Evolutionary conservation across 2,329 filamentous ascomycete species (phyloP), one percentile per base, ranked within the genome.

Genomic region (Alternaria dauci): DNA sequence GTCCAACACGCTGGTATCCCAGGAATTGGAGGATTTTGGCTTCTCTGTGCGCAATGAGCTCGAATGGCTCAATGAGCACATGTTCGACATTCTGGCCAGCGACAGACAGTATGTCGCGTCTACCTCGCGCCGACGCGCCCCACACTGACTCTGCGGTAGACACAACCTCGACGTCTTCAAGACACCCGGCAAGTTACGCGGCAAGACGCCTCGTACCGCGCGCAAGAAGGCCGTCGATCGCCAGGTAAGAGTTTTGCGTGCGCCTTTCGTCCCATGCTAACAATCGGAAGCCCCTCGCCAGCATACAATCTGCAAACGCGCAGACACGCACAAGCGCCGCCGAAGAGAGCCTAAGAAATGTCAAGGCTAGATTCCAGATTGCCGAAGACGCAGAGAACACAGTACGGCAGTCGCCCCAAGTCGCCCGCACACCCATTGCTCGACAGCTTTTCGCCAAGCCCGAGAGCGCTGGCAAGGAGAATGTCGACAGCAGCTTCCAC

Each of bases 61-160:
- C 74, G 94, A 98, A 77, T 99, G 95, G 95, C 84, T 99, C 71
- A 98, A 99, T 75, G 95, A 98, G 81, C 95, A 99, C 79, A 97
- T 99, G 94, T 88, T 88, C 51, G 93, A 96, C 65, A 92, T 99
- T 73, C 96, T 98, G 77, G 90, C 89, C 72, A 89, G 90, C 71
- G 91, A 93, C 74, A 88, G 94, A 80, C 87, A 93, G 95, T 97
- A 87, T 73, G 91, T 86, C 57, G 63, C 59, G 62, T 54, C 55
- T 53, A 36, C 52, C 46, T 20, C 51, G 38, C 34, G 28, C 8
- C n/a, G 28, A 52, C 58, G 53, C 65, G 55, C 46, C 26, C 9
- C 23, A 32, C 50, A 55, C 75, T 81, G 57, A 81, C 63, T 18
- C 34, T 1, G 25, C 23, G 14, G 26, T 71, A 98, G 95, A 64